A percentile compares a stretch with the other conserved stretches of the same genome.
These are phyloP conservation scores for Allomyces arbusculus DNA, from an alignment of 192 early-diverging fungal species.

Conservation along the genomic window DNA sequence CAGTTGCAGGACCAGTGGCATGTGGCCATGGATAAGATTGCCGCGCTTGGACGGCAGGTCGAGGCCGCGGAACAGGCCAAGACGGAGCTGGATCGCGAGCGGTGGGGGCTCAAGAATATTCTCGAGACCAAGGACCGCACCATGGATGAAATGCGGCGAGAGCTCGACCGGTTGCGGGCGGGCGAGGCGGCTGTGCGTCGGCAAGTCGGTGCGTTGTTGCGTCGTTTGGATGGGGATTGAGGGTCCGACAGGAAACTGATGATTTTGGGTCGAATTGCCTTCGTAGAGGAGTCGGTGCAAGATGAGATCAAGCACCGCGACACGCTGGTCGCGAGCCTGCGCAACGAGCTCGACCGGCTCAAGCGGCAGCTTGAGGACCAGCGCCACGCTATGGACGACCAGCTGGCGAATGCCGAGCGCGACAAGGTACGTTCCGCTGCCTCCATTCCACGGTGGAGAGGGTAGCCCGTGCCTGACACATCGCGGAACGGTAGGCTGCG, in stretches of 20 bases:
- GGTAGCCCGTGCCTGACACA: not conserved
- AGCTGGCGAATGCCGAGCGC: slow-evolving; percentile 11
- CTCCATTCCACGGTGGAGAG: not conserved
- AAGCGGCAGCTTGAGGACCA: slow-evolving; percentile 7
- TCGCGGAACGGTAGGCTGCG: slow-evolving; percentile 11
- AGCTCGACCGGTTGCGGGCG: slow-evolving; percentile 4
- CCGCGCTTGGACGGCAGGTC: not conserved
- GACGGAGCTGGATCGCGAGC: not conserved
- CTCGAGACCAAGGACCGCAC: not conserved
- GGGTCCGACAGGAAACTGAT: no score
- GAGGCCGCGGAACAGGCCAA: not conserved
- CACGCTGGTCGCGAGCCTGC: slow-evolving; percentile 4
- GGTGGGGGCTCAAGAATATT: slow-evolving; percentile 1
- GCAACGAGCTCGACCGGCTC: slow-evolving; percentile 8
- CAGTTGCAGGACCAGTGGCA: slow-evolving; percentile 27
- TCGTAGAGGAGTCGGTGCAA: slow-evolving; percentile 1
- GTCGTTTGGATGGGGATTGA: no score
- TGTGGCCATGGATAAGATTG: slow-evolving; percentile 24
- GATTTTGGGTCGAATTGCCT: no score
- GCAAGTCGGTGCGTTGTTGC: not conserved
- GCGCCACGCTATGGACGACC: slow-evolving; percentile 3
- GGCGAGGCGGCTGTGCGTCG: not conserved
- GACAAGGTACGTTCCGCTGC: slow-evolving; percentile 18
- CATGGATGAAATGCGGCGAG: not conserved
- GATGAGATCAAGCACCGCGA: slow-evolving; percentile 11